Base-by-base conservation (phyloP, 805 yeast genomes). In the Hanseniaspora meyeri region DNA sequence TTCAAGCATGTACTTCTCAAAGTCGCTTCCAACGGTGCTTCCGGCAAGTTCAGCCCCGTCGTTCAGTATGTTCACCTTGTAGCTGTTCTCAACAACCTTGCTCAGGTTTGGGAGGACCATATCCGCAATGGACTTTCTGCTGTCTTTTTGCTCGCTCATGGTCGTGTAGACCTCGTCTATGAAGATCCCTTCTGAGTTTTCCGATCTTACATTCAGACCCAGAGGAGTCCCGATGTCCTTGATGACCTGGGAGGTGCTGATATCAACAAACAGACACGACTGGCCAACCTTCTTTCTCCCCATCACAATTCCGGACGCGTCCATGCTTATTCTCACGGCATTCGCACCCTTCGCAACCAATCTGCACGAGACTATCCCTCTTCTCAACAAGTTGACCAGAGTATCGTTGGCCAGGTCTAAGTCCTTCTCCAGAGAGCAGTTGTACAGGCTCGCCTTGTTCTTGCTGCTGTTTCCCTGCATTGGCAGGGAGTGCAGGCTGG, bases 51-150 rank as follows among this genome's bases (percentile, higher is more conserved):
- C 12, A 14, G 12, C n/a, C 14, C 16, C 31, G 14, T 5, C 48
- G 19, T 56, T 56, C 24, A 50, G 34, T 31, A 45, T 43, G 17
- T 46, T 39, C 10, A 45, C 16, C 17, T 31, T 38, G 17, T 50
- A 36, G 14, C 8, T 32, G 19, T 46, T 48, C 17, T 50, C 54
- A 24, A 46, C 27, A 7, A 43, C 31, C 36, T 50, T 56, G 43
- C 32, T 31, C 9, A 56, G 36, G 29, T 45, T 50, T 11, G 58
- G 58, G 3, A 53, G 9, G 9, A 19, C 19, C 49, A 46, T 46
- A 34, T 46, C 49, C 49, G 59, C 75, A 76, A 34, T 40, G 14
- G n/a, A 69, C 61, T 59, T 24, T 20, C 39, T 14, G 8, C 8
- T 40, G 2, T 34, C 24, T 19, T n/a, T 4, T 10, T 4, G 11